Evolutionary conservation across 306 rosid species (phyloP).

Genomic region (Prunus davidiana): DNA sequence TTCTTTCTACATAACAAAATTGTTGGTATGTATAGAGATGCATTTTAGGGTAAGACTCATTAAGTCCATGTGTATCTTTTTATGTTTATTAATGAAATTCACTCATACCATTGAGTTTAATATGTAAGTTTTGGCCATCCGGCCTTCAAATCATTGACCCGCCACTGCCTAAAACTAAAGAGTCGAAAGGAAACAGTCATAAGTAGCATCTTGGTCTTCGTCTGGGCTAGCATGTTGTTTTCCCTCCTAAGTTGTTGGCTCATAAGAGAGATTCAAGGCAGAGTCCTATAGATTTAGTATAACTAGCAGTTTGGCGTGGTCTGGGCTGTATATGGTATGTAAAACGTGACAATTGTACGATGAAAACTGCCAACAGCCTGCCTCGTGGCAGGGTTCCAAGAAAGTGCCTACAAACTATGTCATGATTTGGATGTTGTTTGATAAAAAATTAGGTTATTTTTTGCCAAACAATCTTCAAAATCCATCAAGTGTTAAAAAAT

Average conservation of each 20-base stretch:
- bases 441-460: background rate
- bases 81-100: no score
- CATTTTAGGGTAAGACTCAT: no score
- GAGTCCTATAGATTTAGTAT: background rate
- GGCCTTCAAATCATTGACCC: no score
- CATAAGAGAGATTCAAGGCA: background rate
- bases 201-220: no score
- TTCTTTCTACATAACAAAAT: no score
- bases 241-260: background rate
- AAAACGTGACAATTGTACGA: background rate
- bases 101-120: no score
- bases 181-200: no score
- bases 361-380: background rate
- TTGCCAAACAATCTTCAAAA: background rate
- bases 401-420: background rate
- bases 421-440: background rate
- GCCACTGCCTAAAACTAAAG: no score
- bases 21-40: no score
- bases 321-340: background rate
- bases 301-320: background rate
- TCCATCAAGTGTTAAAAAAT: background rate
- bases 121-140: no score
- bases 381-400: background rate
- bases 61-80: no score
- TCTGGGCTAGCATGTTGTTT: no score